Evolutionary conservation across 306 rosid genomes (phyloP).

Genomic region (Luffa aegyptiaca): DNA sequence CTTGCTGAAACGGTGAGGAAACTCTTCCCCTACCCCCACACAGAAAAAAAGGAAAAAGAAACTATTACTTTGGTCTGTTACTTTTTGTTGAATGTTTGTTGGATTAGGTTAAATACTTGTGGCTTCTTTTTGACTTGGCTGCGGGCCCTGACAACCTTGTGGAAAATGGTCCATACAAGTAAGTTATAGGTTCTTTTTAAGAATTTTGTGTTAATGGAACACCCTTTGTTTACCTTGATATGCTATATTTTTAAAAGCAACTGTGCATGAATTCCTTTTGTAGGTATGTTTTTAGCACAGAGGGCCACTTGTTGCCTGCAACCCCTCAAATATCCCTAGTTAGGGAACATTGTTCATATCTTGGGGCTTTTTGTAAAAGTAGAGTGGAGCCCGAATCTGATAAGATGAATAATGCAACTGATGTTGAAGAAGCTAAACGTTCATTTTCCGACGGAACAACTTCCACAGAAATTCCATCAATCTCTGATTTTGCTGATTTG

Average conservation of each 20-base stretch:
- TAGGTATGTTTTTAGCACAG: slow-evolving; percentile 92
- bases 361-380: slow-evolving; percentile 70
- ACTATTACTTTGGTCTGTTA: background rate
- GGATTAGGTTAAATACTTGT: slow-evolving; percentile 78
- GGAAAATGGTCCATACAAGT: slow-evolving; percentile 97
- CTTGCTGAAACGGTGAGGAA: slow-evolving; percentile 83
- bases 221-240: slow-evolving; percentile 7
- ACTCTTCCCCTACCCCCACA: background rate
- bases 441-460: slow-evolving; percentile 27
- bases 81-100: background rate
- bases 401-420: slow-evolving; percentile 29
- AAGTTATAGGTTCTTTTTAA: slow-evolving; percentile 21
- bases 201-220: slow-evolving; percentile 13
- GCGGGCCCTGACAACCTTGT: slow-evolving; percentile 90
- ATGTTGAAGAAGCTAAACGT: slow-evolving; percentile 53
- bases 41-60: background rate
- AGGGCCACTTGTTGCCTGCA: slow-evolving; percentile 89
- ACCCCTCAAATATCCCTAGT: slow-evolving; percentile 78
- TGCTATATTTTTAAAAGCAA: slow-evolving; percentile 2
- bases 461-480: slow-evolving; percentile 28
- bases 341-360: slow-evolving; percentile 71
- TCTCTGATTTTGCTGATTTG: slow-evolving; percentile 35
- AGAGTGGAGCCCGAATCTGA: slow-evolving; percentile 13
- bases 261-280: background rate
- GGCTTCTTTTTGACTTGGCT: slow-evolving; percentile 98